Base-by-base conservation (phyloP, 1,284 basidiomycete species). In the Moesziomyces globuligerus region DNA sequence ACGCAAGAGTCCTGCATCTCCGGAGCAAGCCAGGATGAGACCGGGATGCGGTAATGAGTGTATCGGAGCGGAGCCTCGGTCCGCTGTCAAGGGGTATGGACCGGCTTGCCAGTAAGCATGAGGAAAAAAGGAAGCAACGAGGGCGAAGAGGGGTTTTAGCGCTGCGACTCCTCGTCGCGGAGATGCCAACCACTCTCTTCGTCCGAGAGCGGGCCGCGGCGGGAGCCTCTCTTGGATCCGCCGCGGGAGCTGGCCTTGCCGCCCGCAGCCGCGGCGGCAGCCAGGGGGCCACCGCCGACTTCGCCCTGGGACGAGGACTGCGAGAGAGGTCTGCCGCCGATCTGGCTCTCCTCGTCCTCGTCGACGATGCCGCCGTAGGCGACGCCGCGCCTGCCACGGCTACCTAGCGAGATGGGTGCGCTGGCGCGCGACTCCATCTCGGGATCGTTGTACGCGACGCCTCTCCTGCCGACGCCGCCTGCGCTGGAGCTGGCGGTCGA, bases 181-280 rank as follows among this genome's bases (percentile, higher is more conserved):
- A 74, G 38, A 57, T 74, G 71, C 67, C 71, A 74, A 29, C 71
- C 71, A 34, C 53, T 58, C 39, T 74, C 71, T 32, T 74, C 67
- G 28, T 74, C 65, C 7, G 60, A 64, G 25, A 53, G 28, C 8
- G 48, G 55, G 7, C 59, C 59, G 6, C 54, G 38, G 25, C 65
- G 43, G 5, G 59, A 55, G 10, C 24, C 47, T 36, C 57, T 60
- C 40, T 36, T 54, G n/a, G 42, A 38, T 9, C 55, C 59, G 18
- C 60, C 55, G 21, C 54, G 36, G 13, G 57, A 53, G 26, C 49
- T 48, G 2, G 45, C 54, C 10, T 29, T 29, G 6, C 57, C 68
- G 23, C 62, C 69, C 0, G 54, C 48, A 4, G 62, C 69, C 0
- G 69, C 69, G n/a, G 69, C 69, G 3, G 62, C 54, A 3, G 62